Percentiles rank a stretch among this genome's conserved stretches.
Evolutionary conservation across 202 grass and related monocot genomes (phyloP).

Genomic region (Schoenoplectus tabernaemontani): DNA sequence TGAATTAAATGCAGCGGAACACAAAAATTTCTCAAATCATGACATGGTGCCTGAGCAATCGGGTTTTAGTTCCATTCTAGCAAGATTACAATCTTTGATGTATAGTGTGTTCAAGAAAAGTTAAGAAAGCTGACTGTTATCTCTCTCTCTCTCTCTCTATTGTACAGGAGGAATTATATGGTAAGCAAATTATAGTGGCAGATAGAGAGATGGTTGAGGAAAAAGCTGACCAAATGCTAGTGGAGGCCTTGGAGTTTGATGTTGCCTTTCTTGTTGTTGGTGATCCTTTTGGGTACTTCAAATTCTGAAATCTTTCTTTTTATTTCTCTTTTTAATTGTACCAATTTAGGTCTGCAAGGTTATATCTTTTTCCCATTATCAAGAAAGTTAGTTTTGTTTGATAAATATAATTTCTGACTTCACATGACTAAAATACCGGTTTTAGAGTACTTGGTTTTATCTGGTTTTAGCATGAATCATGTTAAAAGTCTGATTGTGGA

Average conservation of each 20-base stretch:
- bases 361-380: not conserved
- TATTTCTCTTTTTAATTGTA: not conserved
- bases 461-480: not conserved
- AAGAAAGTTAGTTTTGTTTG: not conserved
- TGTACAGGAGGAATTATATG: slow-evolving; percentile 73
- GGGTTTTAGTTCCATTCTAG: not conserved
- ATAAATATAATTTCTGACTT: not conserved
- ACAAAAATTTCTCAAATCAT: not conserved
- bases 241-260: slow-evolving; percentile 36
- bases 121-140: not conserved
- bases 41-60: not conserved
- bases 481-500: not conserved
- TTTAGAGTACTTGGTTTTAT: not conserved
- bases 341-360: not conserved
- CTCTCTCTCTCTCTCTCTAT: not conserved
- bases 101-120: not conserved
- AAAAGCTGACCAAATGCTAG: slow-evolving; percentile 53
- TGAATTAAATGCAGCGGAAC: not conserved
- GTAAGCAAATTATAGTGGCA: slow-evolving; percentile 62
- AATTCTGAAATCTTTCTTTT: not conserved
- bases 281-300: slow-evolving; percentile 78
- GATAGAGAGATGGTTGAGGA: slow-evolving; percentile 97
- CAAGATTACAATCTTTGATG: not conserved
- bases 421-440: not conserved
- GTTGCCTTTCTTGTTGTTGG: slow-evolving; percentile 84